phyloP scores from a whole-genome alignment of 495 filamentous ascomycete genomes.

The Penicillium coffeae region DNA sequence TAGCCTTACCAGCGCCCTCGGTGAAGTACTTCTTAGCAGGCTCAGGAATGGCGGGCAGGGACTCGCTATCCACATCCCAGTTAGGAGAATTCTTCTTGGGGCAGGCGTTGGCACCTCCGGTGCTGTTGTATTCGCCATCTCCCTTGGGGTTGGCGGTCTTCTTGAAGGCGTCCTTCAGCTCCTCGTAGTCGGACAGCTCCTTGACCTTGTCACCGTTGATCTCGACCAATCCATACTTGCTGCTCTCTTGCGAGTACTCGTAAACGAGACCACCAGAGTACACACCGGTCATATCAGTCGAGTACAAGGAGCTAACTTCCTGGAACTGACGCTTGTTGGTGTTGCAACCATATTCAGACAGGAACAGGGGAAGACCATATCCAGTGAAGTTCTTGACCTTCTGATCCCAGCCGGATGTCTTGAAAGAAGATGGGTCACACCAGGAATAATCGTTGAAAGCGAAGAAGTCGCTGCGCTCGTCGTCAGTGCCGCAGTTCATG shows the following conservation, averaged over 20 bases:
- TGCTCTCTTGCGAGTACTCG: slow-evolving; percentile 81
- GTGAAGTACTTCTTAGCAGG: slow-evolving; percentile 66
- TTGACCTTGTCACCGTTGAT: slow-evolving; percentile 56
- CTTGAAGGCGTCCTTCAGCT: slow-evolving; percentile 61
- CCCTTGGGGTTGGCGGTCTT: slow-evolving; percentile 63
- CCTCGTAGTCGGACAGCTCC: slow-evolving; percentile 60
- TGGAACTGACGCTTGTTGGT: slow-evolving; percentile 75
- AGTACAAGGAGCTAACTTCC: slow-evolving; percentile 79
- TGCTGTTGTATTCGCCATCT: slow-evolving; percentile 71
- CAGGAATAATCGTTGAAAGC: slow-evolving; percentile 99
- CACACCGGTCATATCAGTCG: slow-evolving; percentile 76
- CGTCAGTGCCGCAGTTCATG: slow-evolving; percentile 91
- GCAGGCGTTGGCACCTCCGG: slow-evolving; percentile 62
- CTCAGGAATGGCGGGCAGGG: slow-evolving; percentile 72
- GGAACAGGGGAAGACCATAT: slow-evolving; percentile 90
- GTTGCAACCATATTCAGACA: slow-evolving; percentile 92
- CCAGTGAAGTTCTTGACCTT: slow-evolving; percentile 90
- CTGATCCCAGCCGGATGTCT: slow-evolving; percentile 75
- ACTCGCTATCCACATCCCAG: slow-evolving; percentile 68
- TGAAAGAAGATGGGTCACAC: slow-evolving; percentile 81
- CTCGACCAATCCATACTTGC: slow-evolving; percentile 72
- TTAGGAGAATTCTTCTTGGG: slow-evolving; percentile 57
- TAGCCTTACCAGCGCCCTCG: slow-evolving; percentile 66
- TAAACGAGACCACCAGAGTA: slow-evolving; percentile 97
- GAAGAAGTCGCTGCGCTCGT: slow-evolving; percentile 89